These are phyloP conservation scores for Cucurbita maxima DNA, from an alignment of 306 rosid species.

Conservation along the genomic window DNA sequence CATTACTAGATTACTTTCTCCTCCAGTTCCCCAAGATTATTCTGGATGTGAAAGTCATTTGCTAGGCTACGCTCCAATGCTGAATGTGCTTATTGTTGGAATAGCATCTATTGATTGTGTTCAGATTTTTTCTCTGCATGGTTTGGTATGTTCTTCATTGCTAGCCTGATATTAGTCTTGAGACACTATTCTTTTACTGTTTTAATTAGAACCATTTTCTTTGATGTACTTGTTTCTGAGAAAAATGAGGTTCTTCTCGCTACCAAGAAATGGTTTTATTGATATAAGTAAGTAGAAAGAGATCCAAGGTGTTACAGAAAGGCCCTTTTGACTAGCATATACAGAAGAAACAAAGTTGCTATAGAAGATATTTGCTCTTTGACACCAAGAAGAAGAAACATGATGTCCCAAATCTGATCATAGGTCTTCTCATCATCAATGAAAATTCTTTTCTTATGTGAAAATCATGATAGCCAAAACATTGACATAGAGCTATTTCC, in stretches of 20 bases:
- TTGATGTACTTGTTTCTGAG: neutral
- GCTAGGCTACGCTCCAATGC: conserved; percentile 68
- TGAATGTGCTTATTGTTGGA: conserved; percentile 68
- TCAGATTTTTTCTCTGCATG: conserved; percentile 85
- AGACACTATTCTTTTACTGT: neutral
- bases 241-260: neutral
- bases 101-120: conserved; percentile 82
- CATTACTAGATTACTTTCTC: conserved; percentile 73
- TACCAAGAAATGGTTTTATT: neutral
- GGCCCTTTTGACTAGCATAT: too few species aligned
- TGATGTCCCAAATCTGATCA: too few species aligned
- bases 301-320: too few species aligned
- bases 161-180: neutral
- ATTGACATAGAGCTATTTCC: too few species aligned
- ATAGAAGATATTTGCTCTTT: too few species aligned
- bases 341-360: too few species aligned
- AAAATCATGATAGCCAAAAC: too few species aligned
- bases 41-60: conserved; percentile 55
- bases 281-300: too few species aligned
- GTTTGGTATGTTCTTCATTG: conserved; percentile 55
- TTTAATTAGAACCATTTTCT: neutral
- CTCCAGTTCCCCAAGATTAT: conserved; percentile 52
- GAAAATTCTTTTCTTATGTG: too few species aligned
- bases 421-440: too few species aligned
- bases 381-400: too few species aligned